Percentiles rank a stretch among this genome's conserved stretches.
phyloP scores from a whole-genome alignment of 331 rosid genomes.

The Rosa hybrid region DNA sequence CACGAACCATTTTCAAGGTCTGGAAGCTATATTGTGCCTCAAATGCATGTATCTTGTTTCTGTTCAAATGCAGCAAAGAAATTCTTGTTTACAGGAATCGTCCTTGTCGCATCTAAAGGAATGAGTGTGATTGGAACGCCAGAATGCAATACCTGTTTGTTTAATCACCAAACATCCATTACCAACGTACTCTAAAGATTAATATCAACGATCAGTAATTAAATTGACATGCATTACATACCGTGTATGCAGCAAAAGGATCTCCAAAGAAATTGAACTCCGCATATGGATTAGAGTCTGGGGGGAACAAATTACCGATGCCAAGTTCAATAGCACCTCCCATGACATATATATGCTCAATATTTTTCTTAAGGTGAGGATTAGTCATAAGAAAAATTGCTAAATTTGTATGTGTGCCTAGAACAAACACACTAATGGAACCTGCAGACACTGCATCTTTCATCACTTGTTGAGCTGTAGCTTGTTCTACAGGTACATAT shows the following conservation, averaged over 20 bases:
- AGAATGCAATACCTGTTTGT: constrained; percentile 24
- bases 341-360: constrained; percentile 30
- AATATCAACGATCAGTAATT: no score
- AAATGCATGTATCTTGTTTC: neutral
- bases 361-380: constrained; percentile 20
- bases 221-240: no score
- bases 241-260: constrained; percentile 12
- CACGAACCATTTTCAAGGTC: constrained; percentile 18
- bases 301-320: constrained; percentile 16
- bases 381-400: constrained; percentile 19
- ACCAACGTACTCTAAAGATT: no score
- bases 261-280: constrained; percentile 24
- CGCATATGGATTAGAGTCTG: constrained; percentile 16
- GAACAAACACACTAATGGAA: constrained; percentile 14
- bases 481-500: no score
- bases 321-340: neutral
- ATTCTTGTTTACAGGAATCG: neutral
- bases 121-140: constrained; percentile 21
- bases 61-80: constrained; percentile 7
- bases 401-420: constrained; percentile 25
- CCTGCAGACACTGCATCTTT: constrained; percentile 22
- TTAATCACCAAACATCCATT: no score
- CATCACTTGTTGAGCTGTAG: neutral
- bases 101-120: constrained; percentile 27
- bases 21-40: constrained; percentile 25